A percentile compares a stretch with the other conserved stretches of the same genome.
These are phyloP conservation scores for Xylaria intraflava DNA, from an alignment of 495 filamentous ascomycete species.

Conservation along the genomic window DNA sequence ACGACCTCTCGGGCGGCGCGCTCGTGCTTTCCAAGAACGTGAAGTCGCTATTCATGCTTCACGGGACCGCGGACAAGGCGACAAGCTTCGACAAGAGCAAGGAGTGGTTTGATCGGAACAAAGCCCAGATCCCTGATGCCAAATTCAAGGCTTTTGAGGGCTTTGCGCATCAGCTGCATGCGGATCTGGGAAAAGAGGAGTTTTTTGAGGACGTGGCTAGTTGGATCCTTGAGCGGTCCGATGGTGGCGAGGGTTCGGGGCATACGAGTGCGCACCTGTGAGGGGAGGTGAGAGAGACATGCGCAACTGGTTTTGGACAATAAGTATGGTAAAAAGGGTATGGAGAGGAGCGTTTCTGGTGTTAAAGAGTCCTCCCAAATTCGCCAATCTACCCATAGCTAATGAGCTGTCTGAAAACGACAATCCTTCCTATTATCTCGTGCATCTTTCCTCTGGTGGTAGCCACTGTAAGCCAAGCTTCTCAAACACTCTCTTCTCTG, in stretches of 20 bases:
- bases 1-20: slow-evolving; percentile 42
- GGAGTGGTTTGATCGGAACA: slow-evolving; percentile 50
- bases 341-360: not conserved
- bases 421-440: too few species aligned
- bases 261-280: slow-evolving; percentile 1
- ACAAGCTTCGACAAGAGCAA: slow-evolving; percentile 56
- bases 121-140: slow-evolving; percentile 51
- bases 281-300: not conserved
- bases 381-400: too few species aligned
- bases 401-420: too few species aligned
- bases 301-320: not conserved
- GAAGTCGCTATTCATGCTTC: slow-evolving; percentile 51
- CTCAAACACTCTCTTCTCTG: slow-evolving; percentile 77
- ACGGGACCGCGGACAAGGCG: slow-evolving; percentile 63
- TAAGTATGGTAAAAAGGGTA: not conserved
- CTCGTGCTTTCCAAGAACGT: slow-evolving; percentile 28
- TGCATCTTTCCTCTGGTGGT: slow-evolving; percentile 68
- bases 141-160: slow-evolving; percentile 68
- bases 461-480: slow-evolving; percentile 68
- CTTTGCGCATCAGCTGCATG: slow-evolving; percentile 72
- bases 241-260: not conserved
- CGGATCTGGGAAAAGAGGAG: slow-evolving; percentile 54
- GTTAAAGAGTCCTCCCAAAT: too few species aligned
- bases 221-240: slow-evolving; percentile 60
- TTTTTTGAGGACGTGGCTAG: slow-evolving; percentile 65